Evolutionary conservation across 2,329 filamentous ascomycete genomes (phyloP).

Genomic region (Acephala macrosclerotiorum): DNA sequence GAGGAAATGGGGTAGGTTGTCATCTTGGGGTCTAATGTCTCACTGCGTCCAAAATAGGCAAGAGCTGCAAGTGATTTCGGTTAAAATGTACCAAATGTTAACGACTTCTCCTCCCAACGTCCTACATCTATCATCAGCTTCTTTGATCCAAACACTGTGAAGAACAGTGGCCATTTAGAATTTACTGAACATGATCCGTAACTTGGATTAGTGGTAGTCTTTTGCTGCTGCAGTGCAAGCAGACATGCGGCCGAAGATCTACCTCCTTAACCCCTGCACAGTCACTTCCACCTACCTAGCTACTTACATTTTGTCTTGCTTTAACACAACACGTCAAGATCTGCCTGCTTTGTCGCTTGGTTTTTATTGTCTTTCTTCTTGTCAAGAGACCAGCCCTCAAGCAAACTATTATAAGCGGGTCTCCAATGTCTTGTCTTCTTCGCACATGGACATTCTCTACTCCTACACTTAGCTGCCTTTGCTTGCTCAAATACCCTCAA

Average conservation of each 20-base stretch:
- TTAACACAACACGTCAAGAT: no score
- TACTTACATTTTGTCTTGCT: background rate
- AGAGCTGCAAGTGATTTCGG: background rate
- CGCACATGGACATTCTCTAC: no score
- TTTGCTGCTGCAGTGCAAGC: background rate
- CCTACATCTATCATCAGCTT: background rate
- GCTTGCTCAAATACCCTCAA: no score
- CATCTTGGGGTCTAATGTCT: no score
- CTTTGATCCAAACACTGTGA: background rate
- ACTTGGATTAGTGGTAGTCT: background rate
- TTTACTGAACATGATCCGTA: background rate
- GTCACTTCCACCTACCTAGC: background rate
- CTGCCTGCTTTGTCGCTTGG: no score
- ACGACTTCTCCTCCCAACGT: background rate
- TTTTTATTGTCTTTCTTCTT: no score
- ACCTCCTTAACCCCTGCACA: background rate
- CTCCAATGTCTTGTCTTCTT: no score
- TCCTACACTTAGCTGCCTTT: no score
- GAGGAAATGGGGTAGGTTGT: no score
- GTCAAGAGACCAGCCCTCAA: no score
- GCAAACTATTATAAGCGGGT: no score
- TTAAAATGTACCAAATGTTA: no score
- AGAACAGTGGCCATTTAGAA: background rate
- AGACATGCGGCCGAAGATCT: background rate
- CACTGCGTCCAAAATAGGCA: background rate